These are phyloP conservation scores for Solanum chilense DNA, from an alignment of 257 asterid genomes.

Conservation along the genomic window DNA sequence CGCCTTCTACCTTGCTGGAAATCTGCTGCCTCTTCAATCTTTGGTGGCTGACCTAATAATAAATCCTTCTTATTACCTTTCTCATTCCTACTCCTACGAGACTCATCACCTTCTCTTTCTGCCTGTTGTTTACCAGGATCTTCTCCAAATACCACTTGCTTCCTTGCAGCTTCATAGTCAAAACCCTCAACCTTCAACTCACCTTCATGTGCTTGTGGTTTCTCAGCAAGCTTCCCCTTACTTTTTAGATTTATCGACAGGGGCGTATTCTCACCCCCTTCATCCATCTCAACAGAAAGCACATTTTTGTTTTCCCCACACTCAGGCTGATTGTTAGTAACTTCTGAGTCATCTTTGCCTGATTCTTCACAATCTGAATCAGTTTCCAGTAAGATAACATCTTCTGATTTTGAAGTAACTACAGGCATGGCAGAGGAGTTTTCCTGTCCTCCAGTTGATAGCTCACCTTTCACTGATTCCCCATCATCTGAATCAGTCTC, in stretches of 20 bases:
- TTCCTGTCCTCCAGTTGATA: neutral
- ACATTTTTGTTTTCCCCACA: slow-evolving; percentile 10
- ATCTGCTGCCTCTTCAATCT: slow-evolving; percentile 26
- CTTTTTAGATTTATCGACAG: slow-evolving; percentile 21
- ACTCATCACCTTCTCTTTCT: slow-evolving; percentile 7
- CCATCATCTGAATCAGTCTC: slow-evolving; percentile 38
- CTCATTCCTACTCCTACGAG: slow-evolving; percentile 7
- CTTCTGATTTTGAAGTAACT: slow-evolving; percentile 31
- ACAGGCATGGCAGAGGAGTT: neutral
- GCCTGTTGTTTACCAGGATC: neutral
- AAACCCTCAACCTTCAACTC: slow-evolving; percentile 43
- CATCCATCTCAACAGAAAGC: slow-evolving; percentile 19
- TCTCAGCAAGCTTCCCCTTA: slow-evolving; percentile 12
- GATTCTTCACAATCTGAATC: slow-evolving; percentile 42
- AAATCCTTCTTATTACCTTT: slow-evolving; percentile 26
- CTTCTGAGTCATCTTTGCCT: slow-evolving; percentile 7
- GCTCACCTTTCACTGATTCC: slow-evolving; percentile 17
- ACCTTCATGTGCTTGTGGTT: slow-evolving; percentile 16
- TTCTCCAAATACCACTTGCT: slow-evolving; percentile 52
- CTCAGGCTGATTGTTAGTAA: slow-evolving; percentile 9
- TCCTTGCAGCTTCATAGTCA: slow-evolving; percentile 61
- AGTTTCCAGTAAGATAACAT: slow-evolving; percentile 39
- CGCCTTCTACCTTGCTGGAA: slow-evolving; percentile 74
- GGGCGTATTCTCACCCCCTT: slow-evolving; percentile 45
- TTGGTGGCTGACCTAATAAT: slow-evolving; percentile 1